phyloP scores from a whole-genome alignment of 2,329 filamentous ascomycete genomes.

The Talaromyces atroroseus region DNA sequence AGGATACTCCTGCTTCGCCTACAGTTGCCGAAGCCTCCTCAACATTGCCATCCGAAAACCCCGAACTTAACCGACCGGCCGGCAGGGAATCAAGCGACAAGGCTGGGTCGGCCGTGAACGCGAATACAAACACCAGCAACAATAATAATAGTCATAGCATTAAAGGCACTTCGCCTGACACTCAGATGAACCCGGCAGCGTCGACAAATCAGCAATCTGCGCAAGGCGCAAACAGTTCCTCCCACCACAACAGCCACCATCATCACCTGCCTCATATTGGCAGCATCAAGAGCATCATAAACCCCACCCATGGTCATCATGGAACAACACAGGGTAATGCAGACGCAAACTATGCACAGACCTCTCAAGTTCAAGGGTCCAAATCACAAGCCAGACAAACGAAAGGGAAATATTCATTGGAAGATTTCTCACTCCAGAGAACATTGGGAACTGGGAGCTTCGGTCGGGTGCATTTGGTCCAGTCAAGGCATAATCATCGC shows the following conservation, averaged over 20 bases:
- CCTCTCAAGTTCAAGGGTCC: constrained; percentile 14
- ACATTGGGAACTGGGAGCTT: constrained; percentile 96
- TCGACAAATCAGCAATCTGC: constrained; percentile 29
- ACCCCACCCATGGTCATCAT: constrained; percentile 48
- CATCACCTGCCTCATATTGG: constrained; percentile 58
- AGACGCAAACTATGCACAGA: constrained; percentile 5
- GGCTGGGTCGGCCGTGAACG: constrained; percentile 17
- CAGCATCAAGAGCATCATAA: constrained; percentile 79
- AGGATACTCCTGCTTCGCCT: constrained; percentile 62
- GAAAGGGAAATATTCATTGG: constrained; percentile 82
- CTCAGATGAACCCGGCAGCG: constrained; percentile 27
- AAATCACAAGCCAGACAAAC: constrained; percentile 15
- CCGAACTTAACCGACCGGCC: constrained; percentile 18
- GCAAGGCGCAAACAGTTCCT: constrained; percentile 23
- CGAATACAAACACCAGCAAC: constrained; percentile 6
- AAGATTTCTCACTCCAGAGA: constrained; percentile 82
- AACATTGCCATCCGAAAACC: constrained; percentile 14
- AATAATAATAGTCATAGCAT: constrained; percentile 7
- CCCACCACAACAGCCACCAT: constrained; percentile 28
- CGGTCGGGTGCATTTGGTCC: constrained; percentile 90
- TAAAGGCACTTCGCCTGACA: not conserved
- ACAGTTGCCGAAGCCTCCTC: constrained; percentile 52
- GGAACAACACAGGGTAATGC: not conserved
- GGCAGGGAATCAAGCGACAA: constrained; percentile 19
- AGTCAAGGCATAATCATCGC: constrained; percentile 95